Base-by-base conservation (phyloP, 768 basidiomycete species). In the Podaxis sp. region DNA sequence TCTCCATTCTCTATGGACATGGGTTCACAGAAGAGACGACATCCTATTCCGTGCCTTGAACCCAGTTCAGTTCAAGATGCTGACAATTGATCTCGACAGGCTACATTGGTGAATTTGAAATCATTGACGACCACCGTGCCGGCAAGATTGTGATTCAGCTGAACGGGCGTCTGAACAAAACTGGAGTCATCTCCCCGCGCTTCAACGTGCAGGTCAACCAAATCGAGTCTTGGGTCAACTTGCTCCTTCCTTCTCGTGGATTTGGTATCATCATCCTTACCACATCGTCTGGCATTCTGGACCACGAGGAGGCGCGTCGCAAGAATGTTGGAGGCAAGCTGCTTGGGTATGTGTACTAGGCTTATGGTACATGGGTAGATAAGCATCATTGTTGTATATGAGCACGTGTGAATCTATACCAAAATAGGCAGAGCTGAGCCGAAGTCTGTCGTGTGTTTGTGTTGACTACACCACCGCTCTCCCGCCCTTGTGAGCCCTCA, bases 161-260 rank as follows among this genome's bases (percentile, higher is more conserved):
- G 62, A 99, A 97, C 73, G 97, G 97, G 51, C 92, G 95, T 65
- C 86, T 99, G 70, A 99, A 99, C 86, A 99, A 99, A 83, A 91
- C 90, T n/a, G 97, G 96, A 70, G 96, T 99, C 74, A 98, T 98
- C 79, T 98, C 96, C n/a, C 96, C 96, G 49, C 91, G 97, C 59
- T 99, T 93, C 87, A 98, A 99, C 80, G 87, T 99, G 70, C 92
- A 95, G 75, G 89, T 92, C 65, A 88, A 77, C 70, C 90, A 96
- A 74, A 97, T 98, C 71, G 93, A 96, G 79, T 82, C 84, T 66
- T 98, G 96, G 96, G 94, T 99, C 83, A 95, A 95, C 85, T 84
- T 94, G 82, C 80, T 99, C 64, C 86, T 99, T 65, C 97, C 97
- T 63, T 89, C 96, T 69, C 89, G 97, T 88, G 90, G 90, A 20